A percentile compares a stretch with the other conserved stretches of the same genome.
Conservation (phyloP, 2,329 filamentous ascomycete species). For the Teratosphaeria nubilosa region DNA sequence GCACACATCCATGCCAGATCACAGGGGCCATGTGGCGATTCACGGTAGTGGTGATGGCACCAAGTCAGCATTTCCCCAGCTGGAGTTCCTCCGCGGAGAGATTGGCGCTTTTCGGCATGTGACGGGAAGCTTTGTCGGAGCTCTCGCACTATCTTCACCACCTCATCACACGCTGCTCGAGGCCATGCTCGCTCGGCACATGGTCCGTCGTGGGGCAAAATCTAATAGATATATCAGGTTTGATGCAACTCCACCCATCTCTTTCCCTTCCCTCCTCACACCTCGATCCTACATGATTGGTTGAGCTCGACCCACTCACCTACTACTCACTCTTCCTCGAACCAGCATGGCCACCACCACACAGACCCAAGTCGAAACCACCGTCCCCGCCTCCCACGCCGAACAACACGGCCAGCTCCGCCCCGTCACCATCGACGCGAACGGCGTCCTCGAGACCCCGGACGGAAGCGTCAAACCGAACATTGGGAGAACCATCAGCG, state of each 20-base stretch:
- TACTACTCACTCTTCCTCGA: too few species aligned
- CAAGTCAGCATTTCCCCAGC: neutral
- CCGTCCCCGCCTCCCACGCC: slow-evolving; percentile 11
- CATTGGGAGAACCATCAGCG: slow-evolving; percentile 29
- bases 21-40: neutral
- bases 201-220: neutral
- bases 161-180: neutral
- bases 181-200: neutral
- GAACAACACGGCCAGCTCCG: slow-evolving; percentile 16
- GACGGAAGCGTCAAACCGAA: slow-evolving; percentile 25
- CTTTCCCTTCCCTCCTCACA: neutral
- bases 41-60: neutral
- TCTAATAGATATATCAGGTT: neutral
- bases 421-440: slow-evolving; percentile 18
- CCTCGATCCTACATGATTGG: neutral
- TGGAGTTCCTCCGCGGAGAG: neutral
- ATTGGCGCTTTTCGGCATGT: neutral
- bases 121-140: neutral
- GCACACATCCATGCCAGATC: neutral
- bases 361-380: slow-evolving; percentile 10
- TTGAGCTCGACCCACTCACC: neutral
- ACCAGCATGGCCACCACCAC: neutral
- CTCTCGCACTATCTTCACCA: neutral
- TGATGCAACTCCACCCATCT: neutral
- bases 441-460: slow-evolving; percentile 7